Conservation (phyloP, 108 stramenopile genomes). For the Cyclotella atomus region DNA sequence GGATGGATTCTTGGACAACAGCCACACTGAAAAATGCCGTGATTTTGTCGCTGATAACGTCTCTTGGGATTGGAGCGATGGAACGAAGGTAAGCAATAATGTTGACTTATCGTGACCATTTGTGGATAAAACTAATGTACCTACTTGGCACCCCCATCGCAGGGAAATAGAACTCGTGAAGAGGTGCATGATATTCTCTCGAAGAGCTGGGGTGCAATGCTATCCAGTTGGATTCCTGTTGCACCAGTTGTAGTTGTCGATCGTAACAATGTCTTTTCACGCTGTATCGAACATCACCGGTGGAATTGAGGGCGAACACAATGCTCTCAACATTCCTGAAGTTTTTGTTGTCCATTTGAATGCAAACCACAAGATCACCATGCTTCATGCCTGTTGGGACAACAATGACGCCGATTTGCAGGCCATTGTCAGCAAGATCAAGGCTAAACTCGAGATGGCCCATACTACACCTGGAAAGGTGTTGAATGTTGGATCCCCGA, state of each 20-base stretch:
- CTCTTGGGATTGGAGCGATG: conserved; percentile 14
- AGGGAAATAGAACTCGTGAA: background rate
- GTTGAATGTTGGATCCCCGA: background rate
- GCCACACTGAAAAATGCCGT: background rate
- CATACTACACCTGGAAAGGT: background rate
- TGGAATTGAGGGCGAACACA: conserved; percentile 2
- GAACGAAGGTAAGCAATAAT: background rate
- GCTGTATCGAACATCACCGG: conserved; percentile 1
- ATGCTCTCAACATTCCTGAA: background rate
- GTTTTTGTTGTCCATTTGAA: background rate
- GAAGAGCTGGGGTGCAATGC: background rate
- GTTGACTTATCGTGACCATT: background rate
- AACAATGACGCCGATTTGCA: conserved; percentile 2
- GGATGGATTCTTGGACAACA: conserved; percentile 7
- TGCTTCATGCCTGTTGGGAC: background rate
- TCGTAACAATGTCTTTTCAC: background rate
- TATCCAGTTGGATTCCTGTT: background rate
- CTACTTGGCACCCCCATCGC: background rate
- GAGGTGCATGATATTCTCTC: background rate
- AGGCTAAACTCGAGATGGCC: background rate
- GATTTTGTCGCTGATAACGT: conserved; percentile 4
- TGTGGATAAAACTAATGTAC: background rate
- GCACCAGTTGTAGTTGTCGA: conserved; percentile 3
- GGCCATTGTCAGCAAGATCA: background rate
- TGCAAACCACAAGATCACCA: background rate